phyloP scores from a whole-genome alignment of 2,329 filamentous ascomycete species.

The Pestalotiopsis fici region DNA sequence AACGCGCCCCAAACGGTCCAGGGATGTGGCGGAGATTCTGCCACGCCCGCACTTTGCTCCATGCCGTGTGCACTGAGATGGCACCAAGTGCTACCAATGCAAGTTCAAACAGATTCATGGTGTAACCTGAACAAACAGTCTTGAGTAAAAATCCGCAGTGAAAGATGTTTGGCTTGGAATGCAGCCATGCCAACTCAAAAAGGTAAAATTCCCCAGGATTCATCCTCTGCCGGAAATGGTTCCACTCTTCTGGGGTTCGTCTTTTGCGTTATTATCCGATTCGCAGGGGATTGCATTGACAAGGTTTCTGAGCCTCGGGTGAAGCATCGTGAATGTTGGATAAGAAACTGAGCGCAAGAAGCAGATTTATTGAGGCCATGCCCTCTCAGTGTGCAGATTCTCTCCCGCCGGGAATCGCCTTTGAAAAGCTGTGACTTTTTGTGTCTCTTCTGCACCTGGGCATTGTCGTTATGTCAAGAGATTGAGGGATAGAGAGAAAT shows the following conservation, averaged over 20 bases:
- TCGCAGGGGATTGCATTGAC: not conserved
- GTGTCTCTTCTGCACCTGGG: too few relatives aligned
- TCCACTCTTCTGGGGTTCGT: not conserved
- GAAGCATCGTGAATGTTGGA: not conserved
- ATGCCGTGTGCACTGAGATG: not conserved
- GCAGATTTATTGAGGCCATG: not conserved
- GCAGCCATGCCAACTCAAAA: too few relatives aligned
- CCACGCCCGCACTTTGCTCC: not conserved
- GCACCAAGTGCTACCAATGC: not conserved
- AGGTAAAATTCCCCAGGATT: not conserved
- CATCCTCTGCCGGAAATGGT: not conserved
- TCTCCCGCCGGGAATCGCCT: not conserved
- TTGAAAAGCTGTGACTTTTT: not conserved
- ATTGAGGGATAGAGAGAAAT: too few relatives aligned
- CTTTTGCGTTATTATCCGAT: not conserved
- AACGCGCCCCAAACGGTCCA: constrained; percentile 9
- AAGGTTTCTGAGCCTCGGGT: not conserved
- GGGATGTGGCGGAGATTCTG: constrained; percentile 7
- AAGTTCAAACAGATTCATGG: not conserved
- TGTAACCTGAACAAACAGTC: not conserved
- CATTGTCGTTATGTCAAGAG: too few relatives aligned
- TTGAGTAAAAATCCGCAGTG: not conserved
- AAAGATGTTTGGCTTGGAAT: too few relatives aligned
- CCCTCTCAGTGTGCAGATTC: not conserved
- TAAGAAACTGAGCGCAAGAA: not conserved